These are phyloP conservation scores for Rhododendron williamsianum DNA, from an alignment of 148 eudicot species.

Conservation along the genomic window DNA sequence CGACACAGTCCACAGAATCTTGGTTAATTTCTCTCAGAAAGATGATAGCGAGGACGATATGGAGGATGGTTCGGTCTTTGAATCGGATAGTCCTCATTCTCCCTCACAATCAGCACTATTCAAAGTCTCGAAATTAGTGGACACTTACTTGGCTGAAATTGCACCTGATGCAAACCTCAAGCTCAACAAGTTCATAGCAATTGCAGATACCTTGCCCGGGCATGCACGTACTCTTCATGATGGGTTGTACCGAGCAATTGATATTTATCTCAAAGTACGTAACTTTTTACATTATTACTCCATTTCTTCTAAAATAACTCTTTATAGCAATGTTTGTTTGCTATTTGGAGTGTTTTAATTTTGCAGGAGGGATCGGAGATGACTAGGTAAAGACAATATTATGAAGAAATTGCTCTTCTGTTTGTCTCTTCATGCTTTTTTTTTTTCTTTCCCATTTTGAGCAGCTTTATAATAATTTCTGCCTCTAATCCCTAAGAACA, in stretches of 20 bases:
- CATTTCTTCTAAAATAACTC: not conserved
- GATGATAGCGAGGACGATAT: constrained; percentile 81
- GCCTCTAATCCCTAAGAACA: not conserved
- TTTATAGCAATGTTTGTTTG: not conserved
- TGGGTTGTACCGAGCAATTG: constrained; percentile 86
- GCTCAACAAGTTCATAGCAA: constrained; percentile 64
- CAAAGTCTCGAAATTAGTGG: constrained; percentile 82
- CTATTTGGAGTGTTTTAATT: not conserved
- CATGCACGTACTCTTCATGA: constrained; percentile 79
- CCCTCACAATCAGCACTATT: constrained; percentile 73
- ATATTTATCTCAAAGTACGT: constrained; percentile 81
- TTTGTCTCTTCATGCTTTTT: not conserved
- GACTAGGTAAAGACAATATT: not conserved
- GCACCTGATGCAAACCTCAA: constrained; percentile 93
- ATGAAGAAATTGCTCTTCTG: not conserved
- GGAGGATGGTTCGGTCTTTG: constrained; percentile 68
- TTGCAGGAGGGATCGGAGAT: not conserved
- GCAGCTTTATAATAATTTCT: not conserved
- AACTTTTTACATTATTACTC: not conserved
- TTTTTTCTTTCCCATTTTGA: not conserved
- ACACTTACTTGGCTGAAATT: constrained; percentile 83
- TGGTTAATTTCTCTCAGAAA: constrained; percentile 77
- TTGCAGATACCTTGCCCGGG: constrained; percentile 79
- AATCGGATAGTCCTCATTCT: constrained; percentile 66
- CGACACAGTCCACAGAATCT: constrained; percentile 80